Conservation (phyloP, 805 yeast species). For the Naumovozyma dairenensis region DNA sequence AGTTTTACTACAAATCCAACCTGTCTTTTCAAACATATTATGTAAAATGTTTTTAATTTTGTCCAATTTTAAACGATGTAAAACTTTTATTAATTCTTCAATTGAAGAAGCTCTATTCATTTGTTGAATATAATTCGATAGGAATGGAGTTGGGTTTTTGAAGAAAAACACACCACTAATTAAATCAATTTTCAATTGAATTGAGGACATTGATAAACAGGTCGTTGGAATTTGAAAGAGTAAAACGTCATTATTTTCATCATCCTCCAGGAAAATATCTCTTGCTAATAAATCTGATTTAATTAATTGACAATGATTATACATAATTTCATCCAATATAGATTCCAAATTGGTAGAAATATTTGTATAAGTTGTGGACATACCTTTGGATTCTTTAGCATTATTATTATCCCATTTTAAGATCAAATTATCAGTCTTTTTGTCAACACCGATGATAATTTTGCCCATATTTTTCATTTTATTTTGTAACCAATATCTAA, state of each 20-base stretch:
- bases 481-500: conserved; percentile 28
- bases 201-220: conserved; percentile 23
- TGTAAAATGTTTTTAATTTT: conserved; percentile 23
- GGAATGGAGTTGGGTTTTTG: conserved; percentile 24
- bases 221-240: conserved; percentile 28
- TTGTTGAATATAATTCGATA: conserved; percentile 20
- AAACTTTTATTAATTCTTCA: conserved; percentile 19
- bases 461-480: conserved; percentile 24
- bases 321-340: conserved; percentile 28
- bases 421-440: conserved; percentile 15
- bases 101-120: conserved; percentile 23
- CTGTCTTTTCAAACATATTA: conserved; percentile 30
- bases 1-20: conserved; percentile 27
- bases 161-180: conserved; percentile 27
- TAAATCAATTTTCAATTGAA: conserved; percentile 27
- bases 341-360: conserved; percentile 23
- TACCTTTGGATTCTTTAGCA: conserved; percentile 6
- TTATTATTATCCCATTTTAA: conserved; percentile 25
- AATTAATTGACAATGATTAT: conserved; percentile 27
- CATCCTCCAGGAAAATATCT: conserved; percentile 25
- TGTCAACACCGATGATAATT: conserved; percentile 24
- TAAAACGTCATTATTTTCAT: conserved; percentile 22
- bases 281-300: conserved; percentile 23
- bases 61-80: conserved; percentile 25
- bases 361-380: conserved; percentile 18